Conservation (phyloP, 306 rosid species). For the Begonia fuchsioides region DNA sequence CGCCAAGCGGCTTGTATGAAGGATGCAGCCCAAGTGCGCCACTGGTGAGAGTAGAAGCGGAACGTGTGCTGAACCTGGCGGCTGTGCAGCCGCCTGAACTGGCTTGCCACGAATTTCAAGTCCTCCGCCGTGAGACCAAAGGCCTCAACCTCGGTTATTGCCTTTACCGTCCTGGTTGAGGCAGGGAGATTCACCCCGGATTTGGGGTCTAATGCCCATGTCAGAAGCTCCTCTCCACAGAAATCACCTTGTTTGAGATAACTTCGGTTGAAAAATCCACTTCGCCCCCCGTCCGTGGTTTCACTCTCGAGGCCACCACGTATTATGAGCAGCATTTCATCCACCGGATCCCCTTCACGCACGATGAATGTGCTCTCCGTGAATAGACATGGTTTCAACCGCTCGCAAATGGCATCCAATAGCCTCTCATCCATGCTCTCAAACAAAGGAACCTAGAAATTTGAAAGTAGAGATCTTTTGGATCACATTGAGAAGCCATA, state of each 20-base stretch:
- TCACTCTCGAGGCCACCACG: constrained; percentile 97
- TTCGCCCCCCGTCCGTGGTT: constrained; percentile 94
- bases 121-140: constrained; percentile 88
- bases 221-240: constrained; percentile 96
- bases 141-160: constrained; percentile 80
- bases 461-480: constrained; percentile 1
- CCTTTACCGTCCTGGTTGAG: constrained; percentile 81
- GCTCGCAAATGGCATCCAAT: constrained; percentile 95
- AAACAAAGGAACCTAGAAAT: constrained; percentile 73
- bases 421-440: constrained; percentile 94
- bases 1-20: constrained; percentile 99
- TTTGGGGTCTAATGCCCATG: constrained; percentile 97
- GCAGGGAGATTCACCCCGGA: constrained; percentile 91
- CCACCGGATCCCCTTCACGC: constrained; percentile 96
- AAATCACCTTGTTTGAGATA: constrained; percentile 75
- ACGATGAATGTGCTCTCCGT: constrained; percentile 82
- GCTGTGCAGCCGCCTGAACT: constrained; percentile 95
- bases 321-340: constrained; percentile 93
- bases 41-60: constrained; percentile 93
- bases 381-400: constrained; percentile 75
- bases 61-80: constrained; percentile 97
- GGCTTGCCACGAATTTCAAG: constrained; percentile 89
- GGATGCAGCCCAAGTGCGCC: constrained; percentile 99
- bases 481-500: too few relatives aligned
- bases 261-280: constrained; percentile 88